phyloP scores from a whole-genome alignment of 139 green algal genomes.

The Eudorina sp. region DNA sequence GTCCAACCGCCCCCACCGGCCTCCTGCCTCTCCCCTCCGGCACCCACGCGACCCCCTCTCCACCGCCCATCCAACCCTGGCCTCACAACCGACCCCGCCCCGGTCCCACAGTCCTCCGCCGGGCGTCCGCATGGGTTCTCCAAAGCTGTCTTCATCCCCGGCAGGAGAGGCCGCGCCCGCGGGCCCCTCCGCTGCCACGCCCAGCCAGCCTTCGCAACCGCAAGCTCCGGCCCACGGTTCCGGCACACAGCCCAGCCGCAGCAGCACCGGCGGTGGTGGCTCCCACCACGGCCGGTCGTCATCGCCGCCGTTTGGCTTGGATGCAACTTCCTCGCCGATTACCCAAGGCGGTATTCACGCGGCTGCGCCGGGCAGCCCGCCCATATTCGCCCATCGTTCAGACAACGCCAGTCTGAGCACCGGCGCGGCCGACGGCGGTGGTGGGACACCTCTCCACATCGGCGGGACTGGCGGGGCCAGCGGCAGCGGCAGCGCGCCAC shows the following conservation, averaged over 20 bases:
- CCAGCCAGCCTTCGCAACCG: background rate
- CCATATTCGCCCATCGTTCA: background rate
- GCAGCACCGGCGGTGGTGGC: background rate
- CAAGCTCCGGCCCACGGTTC: background rate
- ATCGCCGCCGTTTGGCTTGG: background rate
- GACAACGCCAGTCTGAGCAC: background rate
- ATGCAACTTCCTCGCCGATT: background rate
- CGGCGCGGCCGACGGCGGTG: background rate
- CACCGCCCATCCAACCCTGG: too few species aligned
- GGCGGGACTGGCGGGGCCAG: too few species aligned
- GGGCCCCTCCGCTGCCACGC: background rate
- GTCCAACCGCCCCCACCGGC: too few species aligned
- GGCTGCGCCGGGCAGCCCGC: background rate
- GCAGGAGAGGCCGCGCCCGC: background rate
- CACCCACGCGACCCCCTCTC: too few species aligned
- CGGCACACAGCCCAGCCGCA: background rate
- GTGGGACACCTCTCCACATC: background rate
- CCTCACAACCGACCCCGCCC: too few species aligned
- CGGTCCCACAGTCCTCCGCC: too few species aligned
- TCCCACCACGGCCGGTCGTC: background rate
- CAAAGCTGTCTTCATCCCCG: background rate
- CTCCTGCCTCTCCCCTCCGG: too few species aligned
- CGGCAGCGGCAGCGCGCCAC: too few species aligned
- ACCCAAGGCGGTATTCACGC: background rate
- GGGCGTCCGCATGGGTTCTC: background rate